Conservation (phyloP, 73 alveolate genomes). For the Paramecium sonneborni region DNA sequence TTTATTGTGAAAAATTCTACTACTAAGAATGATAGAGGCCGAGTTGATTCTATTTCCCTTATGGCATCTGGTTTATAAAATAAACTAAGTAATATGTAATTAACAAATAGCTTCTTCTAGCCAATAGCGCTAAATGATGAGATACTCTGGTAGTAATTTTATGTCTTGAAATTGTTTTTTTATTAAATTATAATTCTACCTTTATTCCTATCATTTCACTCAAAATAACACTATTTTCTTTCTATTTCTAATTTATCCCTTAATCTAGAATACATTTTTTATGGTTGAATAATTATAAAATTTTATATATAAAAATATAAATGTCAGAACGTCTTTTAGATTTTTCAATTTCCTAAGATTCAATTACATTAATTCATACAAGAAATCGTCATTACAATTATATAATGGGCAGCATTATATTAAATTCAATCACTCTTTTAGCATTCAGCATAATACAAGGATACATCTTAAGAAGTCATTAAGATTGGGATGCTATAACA, state of each 20-base stretch:
- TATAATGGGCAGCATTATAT: background rate
- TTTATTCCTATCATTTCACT: background rate
- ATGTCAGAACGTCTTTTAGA: background rate
- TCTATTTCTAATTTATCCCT: background rate
- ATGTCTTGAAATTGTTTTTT: conserved; percentile 26
- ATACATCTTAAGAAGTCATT: background rate
- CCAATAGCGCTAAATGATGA: background rate
- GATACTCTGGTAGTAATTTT: conserved; percentile 5
- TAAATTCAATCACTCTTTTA: background rate
- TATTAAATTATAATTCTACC: background rate
- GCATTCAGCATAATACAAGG: background rate
- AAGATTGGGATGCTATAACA: background rate
- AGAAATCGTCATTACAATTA: background rate
- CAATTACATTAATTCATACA: background rate
- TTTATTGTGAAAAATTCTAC: conserved; percentile 29
- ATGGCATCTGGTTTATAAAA: conserved; percentile 45
- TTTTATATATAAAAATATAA: background rate
- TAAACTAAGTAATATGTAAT: background rate
- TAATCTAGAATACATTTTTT: background rate
- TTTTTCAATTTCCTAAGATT: background rate
- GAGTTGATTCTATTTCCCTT: conserved; percentile 32
- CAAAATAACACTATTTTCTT: background rate
- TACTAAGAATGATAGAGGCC: background rate
- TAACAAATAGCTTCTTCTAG: background rate
- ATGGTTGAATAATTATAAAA: background rate